Evolutionary conservation across 495 filamentous ascomycete species (phyloP), one percentile per base, ranked within the genome.

Genomic region (Penicillium robsamsonii): DNA sequence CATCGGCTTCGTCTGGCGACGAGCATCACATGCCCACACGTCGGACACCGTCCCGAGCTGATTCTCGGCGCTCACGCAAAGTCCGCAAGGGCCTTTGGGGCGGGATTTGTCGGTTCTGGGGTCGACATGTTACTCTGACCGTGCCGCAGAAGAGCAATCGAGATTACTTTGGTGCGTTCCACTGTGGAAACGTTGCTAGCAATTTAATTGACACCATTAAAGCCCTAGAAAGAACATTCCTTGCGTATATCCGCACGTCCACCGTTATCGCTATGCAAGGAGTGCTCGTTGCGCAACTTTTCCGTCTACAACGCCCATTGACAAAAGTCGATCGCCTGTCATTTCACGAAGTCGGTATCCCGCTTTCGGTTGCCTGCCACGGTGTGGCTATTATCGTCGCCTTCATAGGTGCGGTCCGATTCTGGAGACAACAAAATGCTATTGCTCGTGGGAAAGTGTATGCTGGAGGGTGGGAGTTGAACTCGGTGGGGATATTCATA

Each of bases 171-270:
- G 76, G 76, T 79, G 45, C 46, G 70, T 61, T 17, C 24, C 4
- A 1, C 10, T 25, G 2, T 18, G 1, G 1, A 22, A 4, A 18
- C 20, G 25, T 11, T 17, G 11, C 13, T 20, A 1, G 18, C 3
- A 31, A 22, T 12, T 5, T n/a, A 5, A 42, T 30, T 56, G 44
- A 48, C 33, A 20, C 1, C 9, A 5, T 31, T 51, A 45, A 65
- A 92, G 90, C 89, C 29, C 78, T 91, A 25, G 88, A 94, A 70
- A 77, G 88, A 55, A 94, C 88, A 33, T 93, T 88, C 66, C 83
- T 93, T 43, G 84, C 79, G 47, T 92, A 92, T 70, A 77, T 91
- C 41, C 85, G 89, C 48, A 91, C 88, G 8, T 88, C 87, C 0
- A 68, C 88, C 24, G 74, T 82, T 7, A 73, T 93, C 22, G 81